Conservation (phyloP, 176 grass and related monocot genomes). For the Ampelocalamus luodianensis region DNA sequence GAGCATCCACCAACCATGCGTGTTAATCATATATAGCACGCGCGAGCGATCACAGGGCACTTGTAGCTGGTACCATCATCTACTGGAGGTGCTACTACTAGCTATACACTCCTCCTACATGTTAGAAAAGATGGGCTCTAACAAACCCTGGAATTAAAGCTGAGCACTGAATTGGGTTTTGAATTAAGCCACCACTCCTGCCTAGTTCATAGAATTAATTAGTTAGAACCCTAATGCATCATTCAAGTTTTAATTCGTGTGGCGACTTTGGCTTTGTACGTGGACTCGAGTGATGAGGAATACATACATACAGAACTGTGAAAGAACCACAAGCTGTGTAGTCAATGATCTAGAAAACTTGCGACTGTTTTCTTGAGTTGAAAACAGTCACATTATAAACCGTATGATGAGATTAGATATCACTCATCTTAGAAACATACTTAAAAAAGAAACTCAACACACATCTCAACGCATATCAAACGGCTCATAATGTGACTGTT, state of each 20-base stretch:
- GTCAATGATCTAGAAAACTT: too few species aligned
- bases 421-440: too few species aligned
- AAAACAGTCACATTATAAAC: too few species aligned
- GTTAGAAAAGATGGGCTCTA: not conserved
- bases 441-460: too few species aligned
- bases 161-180: not conserved
- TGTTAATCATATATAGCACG: not conserved
- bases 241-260: not conserved
- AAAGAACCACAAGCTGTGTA: not conserved
- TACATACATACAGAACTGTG: too few species aligned
- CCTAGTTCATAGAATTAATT: not conserved
- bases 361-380: too few species aligned
- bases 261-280: not conserved
- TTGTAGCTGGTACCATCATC: not conserved
- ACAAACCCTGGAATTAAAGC: not conserved
- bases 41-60: not conserved
- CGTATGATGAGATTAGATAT: too few species aligned
- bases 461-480: too few species aligned
- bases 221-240: not conserved
- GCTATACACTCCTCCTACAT: not conserved
- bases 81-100: not conserved
- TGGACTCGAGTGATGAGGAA: too few species aligned
- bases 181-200: not conserved
- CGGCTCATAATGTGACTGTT: too few species aligned
- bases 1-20: slow-evolving; percentile 10